Evolutionary conservation across 176 grass and related monocot species (phyloP), one percentile per base, ranked within the genome.

Genomic region (Typha latifolia): DNA sequence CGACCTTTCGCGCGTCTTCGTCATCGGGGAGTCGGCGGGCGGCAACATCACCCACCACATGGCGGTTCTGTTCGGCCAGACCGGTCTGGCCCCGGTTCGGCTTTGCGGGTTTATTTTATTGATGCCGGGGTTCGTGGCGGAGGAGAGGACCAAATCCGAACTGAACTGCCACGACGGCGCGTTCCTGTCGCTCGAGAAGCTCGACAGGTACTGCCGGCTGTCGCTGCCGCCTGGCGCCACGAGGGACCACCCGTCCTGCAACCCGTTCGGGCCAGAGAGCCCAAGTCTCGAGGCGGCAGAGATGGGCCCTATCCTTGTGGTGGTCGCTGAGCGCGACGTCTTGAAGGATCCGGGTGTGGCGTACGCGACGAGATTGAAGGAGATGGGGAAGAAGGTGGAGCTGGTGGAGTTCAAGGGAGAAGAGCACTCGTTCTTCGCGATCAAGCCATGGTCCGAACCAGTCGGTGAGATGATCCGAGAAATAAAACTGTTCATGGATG

Each of bases 31-130:
- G 62, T 82, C 80, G 8, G 67, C 76, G 43, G 80, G 84, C 29
- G 84, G 80, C 3, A 82, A 64, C 68, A 82, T 87, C 34, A 12
- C 64, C 37, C 80, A 87, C 80, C 76, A 80, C 72, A 12, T 87
- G 4, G 64, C 80, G 12, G 37, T 73, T 12, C 67, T 26, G 7
- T 49, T 55, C 34, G 63, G 62, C 3, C 18, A 70, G 3, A 48
- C 72, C 2, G 3, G 0, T 1, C 22, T 87, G 49, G 48, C 2
- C 8, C 72, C 63, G 12, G 16, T 65, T 32, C 55, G 72, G 0
- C 20, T 87, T 56, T 49, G 66, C 19, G 80, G 80, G 0, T 73
- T 55, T 49, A 61, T 87, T 3, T 24, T 79, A 9, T 48, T 87
- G 5, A 78, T 62, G 63, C 80, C 80, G 1, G 81, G 64, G 72